Conservation (phyloP, 164 flowering plant species). For the Berberis thunbergii region DNA sequence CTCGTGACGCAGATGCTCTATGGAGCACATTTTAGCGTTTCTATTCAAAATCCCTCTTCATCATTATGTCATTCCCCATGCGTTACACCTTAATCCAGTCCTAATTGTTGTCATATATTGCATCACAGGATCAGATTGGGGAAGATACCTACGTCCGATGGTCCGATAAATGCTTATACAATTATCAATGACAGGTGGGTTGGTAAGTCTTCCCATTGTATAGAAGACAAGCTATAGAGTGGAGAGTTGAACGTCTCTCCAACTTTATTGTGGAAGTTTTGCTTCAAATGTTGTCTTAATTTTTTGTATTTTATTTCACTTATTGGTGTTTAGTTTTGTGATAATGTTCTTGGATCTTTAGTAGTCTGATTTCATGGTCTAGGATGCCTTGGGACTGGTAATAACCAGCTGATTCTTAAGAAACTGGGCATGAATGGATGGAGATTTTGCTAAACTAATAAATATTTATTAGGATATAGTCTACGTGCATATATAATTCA, state of each 20-base stretch:
- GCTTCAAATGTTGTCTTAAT: constrained; percentile 4
- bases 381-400: too few relatives aligned
- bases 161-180: constrained; percentile 77
- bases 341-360: too few relatives aligned
- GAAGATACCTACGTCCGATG: constrained; percentile 84
- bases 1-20: background rate
- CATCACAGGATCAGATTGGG: constrained; percentile 96
- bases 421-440: too few relatives aligned
- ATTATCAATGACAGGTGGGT: constrained; percentile 90
- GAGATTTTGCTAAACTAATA: background rate
- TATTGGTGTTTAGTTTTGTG: too few relatives aligned
- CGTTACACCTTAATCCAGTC: constrained; percentile 17
- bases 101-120: constrained; percentile 53
- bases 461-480: background rate
- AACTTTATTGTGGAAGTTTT: constrained; percentile 6
- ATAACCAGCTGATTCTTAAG: too few relatives aligned
- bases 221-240: constrained; percentile 16
- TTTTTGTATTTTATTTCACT: background rate
- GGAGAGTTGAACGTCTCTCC: constrained; percentile 6
- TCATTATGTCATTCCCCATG: too few relatives aligned
- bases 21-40: background rate
- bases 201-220: constrained; percentile 50
- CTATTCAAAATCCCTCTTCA: too few relatives aligned
- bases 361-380: too few relatives aligned
- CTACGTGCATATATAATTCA: too few relatives aligned